Percentiles rank a stretch among this genome's conserved stretches.
Evolutionary conservation across 2,329 filamentous ascomycete species (phyloP).

Genomic region (Balansia obtecta): DNA sequence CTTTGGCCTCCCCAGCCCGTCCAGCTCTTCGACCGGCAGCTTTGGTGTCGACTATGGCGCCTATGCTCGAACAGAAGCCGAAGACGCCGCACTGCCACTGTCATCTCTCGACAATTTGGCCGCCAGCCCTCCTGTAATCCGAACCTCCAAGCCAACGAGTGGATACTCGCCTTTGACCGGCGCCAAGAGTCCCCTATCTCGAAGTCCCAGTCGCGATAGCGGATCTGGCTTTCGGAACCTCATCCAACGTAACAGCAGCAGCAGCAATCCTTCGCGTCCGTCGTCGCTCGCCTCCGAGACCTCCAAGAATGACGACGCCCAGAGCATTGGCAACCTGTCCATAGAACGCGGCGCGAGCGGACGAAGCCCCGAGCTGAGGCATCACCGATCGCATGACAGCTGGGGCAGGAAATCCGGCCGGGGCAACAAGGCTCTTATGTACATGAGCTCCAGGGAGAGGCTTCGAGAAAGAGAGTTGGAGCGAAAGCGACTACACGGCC

Average conservation of each 20-base stretch:
- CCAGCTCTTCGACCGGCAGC: slow-evolving; percentile 29
- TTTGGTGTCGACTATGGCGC: slow-evolving; percentile 66
- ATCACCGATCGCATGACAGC: slow-evolving; percentile 45
- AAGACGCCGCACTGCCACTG: slow-evolving; percentile 33
- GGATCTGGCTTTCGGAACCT: slow-evolving; percentile 46
- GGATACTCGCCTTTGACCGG: slow-evolving; percentile 62
- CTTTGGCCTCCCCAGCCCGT: slow-evolving; percentile 27
- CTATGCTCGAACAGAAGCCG: slow-evolving; percentile 39
- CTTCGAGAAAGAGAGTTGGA: slow-evolving; percentile 51
- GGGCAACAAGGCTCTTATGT: slow-evolving; percentile 49
- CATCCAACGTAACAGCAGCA: slow-evolving; percentile 38
- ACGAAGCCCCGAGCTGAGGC: slow-evolving; percentile 35
- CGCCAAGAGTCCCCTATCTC: slow-evolving; percentile 35
- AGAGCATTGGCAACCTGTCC: slow-evolving; percentile 52
- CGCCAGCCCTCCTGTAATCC: slow-evolving; percentile 58
- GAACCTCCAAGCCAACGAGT: slow-evolving; percentile 70
- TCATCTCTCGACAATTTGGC: slow-evolving; percentile 46
- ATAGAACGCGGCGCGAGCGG: slow-evolving; percentile 41
- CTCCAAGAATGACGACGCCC: slow-evolving; percentile 44
- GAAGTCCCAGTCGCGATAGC: slow-evolving; percentile 36
- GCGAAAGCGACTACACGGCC: slow-evolving; percentile 36
- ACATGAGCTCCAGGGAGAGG: slow-evolving; percentile 61
- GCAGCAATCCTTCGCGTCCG: slow-evolving; percentile 34
- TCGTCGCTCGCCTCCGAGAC: slow-evolving; percentile 45
- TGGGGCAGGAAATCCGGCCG: slow-evolving; percentile 47